Percentiles rank a stretch among this genome's conserved stretches.
Evolutionary conservation across 495 filamentous ascomycete species (phyloP).

Genomic region (Xeromyces bisporus): DNA sequence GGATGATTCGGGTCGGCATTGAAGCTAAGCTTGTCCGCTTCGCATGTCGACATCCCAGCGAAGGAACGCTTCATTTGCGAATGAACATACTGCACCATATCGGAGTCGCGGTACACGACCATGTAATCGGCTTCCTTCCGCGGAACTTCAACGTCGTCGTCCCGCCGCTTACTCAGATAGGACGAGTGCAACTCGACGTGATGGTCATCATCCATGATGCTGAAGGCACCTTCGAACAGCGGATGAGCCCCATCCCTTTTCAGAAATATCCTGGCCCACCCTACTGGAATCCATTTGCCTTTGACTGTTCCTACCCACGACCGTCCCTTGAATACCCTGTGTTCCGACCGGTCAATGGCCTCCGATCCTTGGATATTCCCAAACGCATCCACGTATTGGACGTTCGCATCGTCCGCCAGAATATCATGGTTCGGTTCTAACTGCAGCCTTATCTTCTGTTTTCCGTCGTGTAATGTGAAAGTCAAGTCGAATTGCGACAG

Average conservation of each 20-base stretch:
- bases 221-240: slow-evolving; percentile 84
- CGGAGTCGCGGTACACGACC: slow-evolving; percentile 83
- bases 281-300: slow-evolving; percentile 59
- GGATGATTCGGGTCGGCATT: slow-evolving; percentile 52
- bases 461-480: slow-evolving; percentile 52
- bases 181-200: slow-evolving; percentile 66
- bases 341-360: slow-evolving; percentile 47
- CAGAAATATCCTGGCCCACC: slow-evolving; percentile 73
- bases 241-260: slow-evolving; percentile 58
- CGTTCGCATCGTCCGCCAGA: slow-evolving; percentile 52
- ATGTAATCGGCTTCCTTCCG: slow-evolving; percentile 54
- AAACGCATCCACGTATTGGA: slow-evolving; percentile 54
- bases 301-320: slow-evolving; percentile 48
- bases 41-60: slow-evolving; percentile 30
- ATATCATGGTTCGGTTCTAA: slow-evolving; percentile 91
- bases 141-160: slow-evolving; percentile 54
- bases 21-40: slow-evolving; percentile 50
- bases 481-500: slow-evolving; percentile 66
- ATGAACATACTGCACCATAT: slow-evolving; percentile 40
- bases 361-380: slow-evolving; percentile 46
- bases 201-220: slow-evolving; percentile 61
- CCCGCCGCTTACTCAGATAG: slow-evolving; percentile 57
- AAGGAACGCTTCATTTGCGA: slow-evolving; percentile 36
- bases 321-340: slow-evolving; percentile 71
- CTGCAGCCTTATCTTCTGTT: slow-evolving; percentile 56